These are phyloP conservation scores for Nematodospora valgi DNA, from an alignment of 805 yeast species.

Conservation along the genomic window DNA sequence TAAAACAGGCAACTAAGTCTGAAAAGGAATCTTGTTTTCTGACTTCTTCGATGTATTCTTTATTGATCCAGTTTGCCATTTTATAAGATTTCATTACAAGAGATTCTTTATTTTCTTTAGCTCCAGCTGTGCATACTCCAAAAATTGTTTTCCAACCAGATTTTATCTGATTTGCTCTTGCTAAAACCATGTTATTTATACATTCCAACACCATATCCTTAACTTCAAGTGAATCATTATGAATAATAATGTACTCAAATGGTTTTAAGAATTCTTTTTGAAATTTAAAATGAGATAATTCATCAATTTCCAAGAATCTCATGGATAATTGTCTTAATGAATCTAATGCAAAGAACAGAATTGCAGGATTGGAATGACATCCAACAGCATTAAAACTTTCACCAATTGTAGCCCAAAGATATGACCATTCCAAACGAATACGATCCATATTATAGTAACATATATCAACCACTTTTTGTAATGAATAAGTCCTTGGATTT, in stretches of 20 bases:
- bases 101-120: constrained; percentile 53
- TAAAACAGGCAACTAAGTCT: constrained; percentile 70
- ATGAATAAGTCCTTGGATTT: constrained; percentile 86
- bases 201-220: constrained; percentile 90
- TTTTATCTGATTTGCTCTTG: constrained; percentile 68
- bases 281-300: constrained; percentile 90
- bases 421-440: constrained; percentile 95
- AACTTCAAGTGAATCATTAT: constrained; percentile 66
- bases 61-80: constrained; percentile 58
- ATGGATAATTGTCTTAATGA: constrained; percentile 89
- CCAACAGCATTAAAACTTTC: constrained; percentile 83
- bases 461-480: constrained; percentile 95
- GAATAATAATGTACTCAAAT: constrained; percentile 71
- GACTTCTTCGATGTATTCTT: constrained; percentile 59
- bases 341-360: constrained; percentile 88
- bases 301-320: constrained; percentile 91
- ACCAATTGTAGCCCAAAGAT: constrained; percentile 92
- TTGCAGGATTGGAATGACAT: constrained; percentile 68
- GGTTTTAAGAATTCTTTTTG: constrained; percentile 93
- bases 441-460: constrained; percentile 97
- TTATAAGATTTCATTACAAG: constrained; percentile 64
- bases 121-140: constrained; percentile 72
- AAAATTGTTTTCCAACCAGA: constrained; percentile 96
- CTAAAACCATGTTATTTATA: constrained; percentile 76
- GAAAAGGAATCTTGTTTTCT: constrained; percentile 64